These are phyloP conservation scores for Cinchona pubescens DNA, from an alignment of 257 asterid species.

Conservation along the genomic window DNA sequence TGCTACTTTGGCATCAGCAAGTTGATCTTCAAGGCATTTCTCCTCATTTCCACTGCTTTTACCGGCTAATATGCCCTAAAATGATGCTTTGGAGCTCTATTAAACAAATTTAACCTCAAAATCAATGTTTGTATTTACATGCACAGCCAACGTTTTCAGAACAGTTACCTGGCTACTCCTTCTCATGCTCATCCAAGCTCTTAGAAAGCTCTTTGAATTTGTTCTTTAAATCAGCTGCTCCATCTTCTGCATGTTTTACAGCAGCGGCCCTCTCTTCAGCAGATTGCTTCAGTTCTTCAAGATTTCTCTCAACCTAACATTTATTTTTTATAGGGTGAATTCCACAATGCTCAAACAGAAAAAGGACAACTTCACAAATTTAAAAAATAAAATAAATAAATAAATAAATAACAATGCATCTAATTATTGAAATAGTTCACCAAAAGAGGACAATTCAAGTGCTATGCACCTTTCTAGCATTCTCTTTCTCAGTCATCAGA, in stretches of 20 bases:
- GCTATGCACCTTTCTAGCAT: slow-evolving; percentile 56
- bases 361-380: slow-evolving; percentile 6
- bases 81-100: slow-evolving; percentile 2
- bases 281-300: slow-evolving; percentile 72
- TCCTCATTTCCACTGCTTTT: slow-evolving; percentile 94
- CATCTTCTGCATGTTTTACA: slow-evolving; percentile 73
- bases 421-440: not conserved
- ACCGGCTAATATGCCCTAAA: slow-evolving; percentile 93
- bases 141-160: slow-evolving; percentile 8
- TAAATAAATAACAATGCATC: not conserved
- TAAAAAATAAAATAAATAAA: too few species aligned
- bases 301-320: slow-evolving; percentile 61
- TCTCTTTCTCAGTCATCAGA: slow-evolving; percentile 64
- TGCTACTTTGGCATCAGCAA: slow-evolving; percentile 82
- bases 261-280: slow-evolving; percentile 70
- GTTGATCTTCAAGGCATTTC: slow-evolving; percentile 97
- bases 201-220: slow-evolving; percentile 63
- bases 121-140: not conserved
- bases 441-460: not conserved
- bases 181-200: slow-evolving; percentile 82
- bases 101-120: slow-evolving; percentile 3
- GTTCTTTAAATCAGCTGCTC: slow-evolving; percentile 71
- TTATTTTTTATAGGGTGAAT: slow-evolving; percentile 15
- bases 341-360: slow-evolving; percentile 15
- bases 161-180: slow-evolving; percentile 75